Evolutionary conservation across 2,329 filamentous ascomycete species (phyloP).

Genomic region (Cercospora janseana): DNA sequence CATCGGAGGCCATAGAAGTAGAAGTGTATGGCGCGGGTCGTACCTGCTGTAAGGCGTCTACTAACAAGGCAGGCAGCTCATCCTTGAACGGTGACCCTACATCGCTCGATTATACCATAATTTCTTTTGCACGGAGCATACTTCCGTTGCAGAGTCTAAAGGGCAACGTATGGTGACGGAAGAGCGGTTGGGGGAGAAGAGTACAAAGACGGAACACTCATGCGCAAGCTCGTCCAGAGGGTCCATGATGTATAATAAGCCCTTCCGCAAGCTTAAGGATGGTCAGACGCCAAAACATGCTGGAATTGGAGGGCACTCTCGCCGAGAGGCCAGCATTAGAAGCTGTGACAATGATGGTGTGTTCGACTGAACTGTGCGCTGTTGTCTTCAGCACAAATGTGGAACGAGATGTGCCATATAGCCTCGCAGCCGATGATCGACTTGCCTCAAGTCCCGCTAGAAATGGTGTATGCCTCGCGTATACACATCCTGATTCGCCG

Average conservation of each 20-base stretch:
- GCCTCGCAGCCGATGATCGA: too few relatives aligned
- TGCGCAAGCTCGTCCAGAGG: background rate
- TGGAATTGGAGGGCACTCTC: conserved; percentile 1
- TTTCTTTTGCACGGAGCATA: conserved; percentile 1
- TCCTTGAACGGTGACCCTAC: conserved; percentile 4
- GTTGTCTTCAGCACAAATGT: background rate
- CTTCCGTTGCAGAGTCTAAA: conserved; percentile 3
- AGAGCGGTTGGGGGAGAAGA: background rate
- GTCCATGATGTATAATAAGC: conserved; percentile 1
- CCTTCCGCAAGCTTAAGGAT: background rate
- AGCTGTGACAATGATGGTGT: background rate
- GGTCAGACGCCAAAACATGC: background rate
- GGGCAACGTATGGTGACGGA: background rate
- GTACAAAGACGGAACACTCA: background rate
- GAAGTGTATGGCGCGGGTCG: background rate
- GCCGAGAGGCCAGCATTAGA: background rate
- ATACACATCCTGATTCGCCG: too few relatives aligned
- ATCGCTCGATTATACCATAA: conserved; percentile 7
- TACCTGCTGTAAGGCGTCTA: background rate
- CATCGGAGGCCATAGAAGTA: conserved; percentile 4
- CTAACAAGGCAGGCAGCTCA: background rate
- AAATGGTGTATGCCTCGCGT: too few relatives aligned
- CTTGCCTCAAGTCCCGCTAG: too few relatives aligned
- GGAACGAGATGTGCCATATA: too few relatives aligned
- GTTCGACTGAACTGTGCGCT: conserved; percentile 9